Evolutionary conservation across 768 basidiomycete species (phyloP).

Genomic region (Cystobasidium ongulense): DNA sequence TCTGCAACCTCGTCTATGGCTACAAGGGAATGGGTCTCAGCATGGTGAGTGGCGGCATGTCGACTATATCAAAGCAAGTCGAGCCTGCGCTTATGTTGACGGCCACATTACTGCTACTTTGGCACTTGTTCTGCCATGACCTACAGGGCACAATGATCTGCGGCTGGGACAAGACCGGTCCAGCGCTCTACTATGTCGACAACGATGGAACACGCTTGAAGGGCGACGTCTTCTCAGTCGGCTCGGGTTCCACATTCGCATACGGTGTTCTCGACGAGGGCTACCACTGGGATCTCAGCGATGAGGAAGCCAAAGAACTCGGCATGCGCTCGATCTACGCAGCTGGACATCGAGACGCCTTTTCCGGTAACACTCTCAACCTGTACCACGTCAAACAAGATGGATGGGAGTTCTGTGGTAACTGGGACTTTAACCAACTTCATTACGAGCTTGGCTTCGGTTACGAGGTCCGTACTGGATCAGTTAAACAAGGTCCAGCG

Average conservation of each 20-base stretch:
- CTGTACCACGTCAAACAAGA: conserved; percentile 89
- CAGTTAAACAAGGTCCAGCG: conserved; percentile 3
- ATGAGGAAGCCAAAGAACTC: conserved; percentile 88
- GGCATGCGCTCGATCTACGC: conserved; percentile 90
- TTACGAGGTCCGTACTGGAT: conserved; percentile 20
- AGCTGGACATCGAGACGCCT: conserved; percentile 91
- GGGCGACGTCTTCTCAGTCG: conserved; percentile 96
- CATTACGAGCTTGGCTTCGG: conserved; percentile 33
- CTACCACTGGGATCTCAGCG: conserved; percentile 82
- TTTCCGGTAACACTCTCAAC: conserved; percentile 92
- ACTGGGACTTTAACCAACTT: conserved; percentile 35
- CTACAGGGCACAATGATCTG: conserved; percentile 95
- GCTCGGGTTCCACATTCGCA: conserved; percentile 96
- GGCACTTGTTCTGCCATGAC: background rate
- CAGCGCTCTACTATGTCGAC: conserved; percentile 93
- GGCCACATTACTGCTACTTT: too few species aligned
- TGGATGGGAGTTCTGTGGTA: conserved; percentile 81
- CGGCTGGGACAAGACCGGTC: conserved; percentile 99
- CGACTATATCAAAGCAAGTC: background rate
- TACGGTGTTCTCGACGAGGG: conserved; percentile 97
- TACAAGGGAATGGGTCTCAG: conserved; percentile 99
- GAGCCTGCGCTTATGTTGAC: background rate
- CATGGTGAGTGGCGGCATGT: conserved; percentile 61
- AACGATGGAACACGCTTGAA: conserved; percentile 91
- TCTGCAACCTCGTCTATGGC: conserved; percentile 90